Evolutionary conservation across 805 yeast species (phyloP), one percentile per base, ranked within the genome.

Genomic region (Yamadazyma ubonensis): DNA sequence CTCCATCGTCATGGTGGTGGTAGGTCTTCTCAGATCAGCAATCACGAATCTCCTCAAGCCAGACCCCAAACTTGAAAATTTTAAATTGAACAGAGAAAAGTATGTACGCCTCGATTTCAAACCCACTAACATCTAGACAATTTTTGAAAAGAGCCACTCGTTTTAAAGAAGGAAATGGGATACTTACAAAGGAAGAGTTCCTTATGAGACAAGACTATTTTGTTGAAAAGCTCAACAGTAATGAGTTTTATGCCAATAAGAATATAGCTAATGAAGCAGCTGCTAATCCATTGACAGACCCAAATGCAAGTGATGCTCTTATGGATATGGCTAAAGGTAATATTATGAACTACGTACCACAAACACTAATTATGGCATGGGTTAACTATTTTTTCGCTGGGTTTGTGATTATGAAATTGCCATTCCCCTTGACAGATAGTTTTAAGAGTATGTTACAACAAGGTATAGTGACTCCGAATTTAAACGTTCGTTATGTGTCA

Each of bases 321-420:
- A 71, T 82, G 70, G 75, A 73, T 34, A 81, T 86, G 82, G 76
- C 89, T 43, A 88, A 88, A 57, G 82, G 83, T 6, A 90, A 88
- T 56, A 66, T 88, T 48, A 82, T 90, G 55, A 86, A 80, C 61
- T 86, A 82, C 57, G 76, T 89, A 14, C 97, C 98, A 2, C 98
- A 93, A 65, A 87, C 96, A 0, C 60, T 90, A 28, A 84, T 90
- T 48, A 90, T 93, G 96, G 88, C 89, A 55, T 93, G 97, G 96
- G 91, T 91, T 45, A 87, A 86, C 55, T 86, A 81, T 54, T 90
- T 91, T 65, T 93, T 88, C 61, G 87, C 91, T 10, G 97, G 97
- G 0, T 88, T 89, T 48, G 81, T 90, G 11, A 77, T 88, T 35
- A 85, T 69, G 73, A 67, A 64, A 48, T 69, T 93, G 39, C 99